Evolutionary conservation across 768 basidiomycete species (phyloP).

Genomic region (Agaricus subrufescens): DNA sequence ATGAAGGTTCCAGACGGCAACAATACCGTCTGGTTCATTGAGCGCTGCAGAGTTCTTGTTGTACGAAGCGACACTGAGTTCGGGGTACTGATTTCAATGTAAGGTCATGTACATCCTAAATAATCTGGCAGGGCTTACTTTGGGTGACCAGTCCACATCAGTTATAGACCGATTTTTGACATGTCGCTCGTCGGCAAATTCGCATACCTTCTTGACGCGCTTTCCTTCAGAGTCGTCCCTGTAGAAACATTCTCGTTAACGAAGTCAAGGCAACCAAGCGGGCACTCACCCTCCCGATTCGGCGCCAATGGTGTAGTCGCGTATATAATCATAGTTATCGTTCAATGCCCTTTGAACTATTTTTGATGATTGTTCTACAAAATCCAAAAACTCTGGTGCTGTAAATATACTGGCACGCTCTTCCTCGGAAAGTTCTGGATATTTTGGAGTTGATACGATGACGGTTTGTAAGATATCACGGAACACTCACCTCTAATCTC

Average conservation of each 20-base stretch:
- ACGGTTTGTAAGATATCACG: neutral
- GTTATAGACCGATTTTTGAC: slow-evolving; percentile 94
- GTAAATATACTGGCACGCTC: slow-evolving; percentile 76
- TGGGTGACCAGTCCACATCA: slow-evolving; percentile 96
- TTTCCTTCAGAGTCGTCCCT: slow-evolving; percentile 91
- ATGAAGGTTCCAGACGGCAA: slow-evolving; percentile 97
- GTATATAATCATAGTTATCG: slow-evolving; percentile 94
- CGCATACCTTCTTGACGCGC: slow-evolving; percentile 89
- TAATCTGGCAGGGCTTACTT: slow-evolving; percentile 43
- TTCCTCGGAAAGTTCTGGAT: slow-evolving; percentile 78
- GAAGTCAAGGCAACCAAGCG: neutral
- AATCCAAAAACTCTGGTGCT: slow-evolving; percentile 90
- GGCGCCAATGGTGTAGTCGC: slow-evolving; percentile 90
- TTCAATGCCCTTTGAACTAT: slow-evolving; percentile 93
- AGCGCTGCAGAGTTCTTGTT: slow-evolving; percentile 94
- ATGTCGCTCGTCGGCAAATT: slow-evolving; percentile 88
- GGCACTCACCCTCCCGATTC: slow-evolving; percentile 72
- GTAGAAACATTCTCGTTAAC: neutral
- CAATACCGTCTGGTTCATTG: slow-evolving; percentile 96
- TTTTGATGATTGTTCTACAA: slow-evolving; percentile 92
- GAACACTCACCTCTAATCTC: slow-evolving; percentile 65
- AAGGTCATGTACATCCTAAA: neutral
- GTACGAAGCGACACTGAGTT: slow-evolving; percentile 92
- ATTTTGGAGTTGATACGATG: neutral
- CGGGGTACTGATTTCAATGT: slow-evolving; percentile 66